Percentiles rank a stretch among this genome's conserved stretches.
Evolutionary conservation across 345 rosid genomes (phyloP).

Genomic region (Combretum micranthum): DNA sequence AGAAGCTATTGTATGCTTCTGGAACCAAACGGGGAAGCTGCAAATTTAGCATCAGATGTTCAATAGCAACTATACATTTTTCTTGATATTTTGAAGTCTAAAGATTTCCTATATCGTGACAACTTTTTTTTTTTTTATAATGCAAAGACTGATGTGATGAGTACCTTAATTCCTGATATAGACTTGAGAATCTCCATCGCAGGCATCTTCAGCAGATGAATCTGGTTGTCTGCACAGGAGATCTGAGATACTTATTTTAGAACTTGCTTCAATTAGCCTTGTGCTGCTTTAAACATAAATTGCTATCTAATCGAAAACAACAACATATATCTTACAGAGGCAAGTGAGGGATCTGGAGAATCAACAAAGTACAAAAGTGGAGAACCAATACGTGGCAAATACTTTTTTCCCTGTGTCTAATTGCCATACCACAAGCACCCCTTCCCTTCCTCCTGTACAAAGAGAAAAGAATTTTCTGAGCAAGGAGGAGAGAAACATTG

Average conservation of each 20-base stretch:
- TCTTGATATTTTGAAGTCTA: too few species aligned
- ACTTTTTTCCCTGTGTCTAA: constrained; percentile 92
- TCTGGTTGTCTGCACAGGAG: constrained; percentile 95
- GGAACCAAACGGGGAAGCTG: constrained; percentile 76
- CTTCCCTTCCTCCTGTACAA: constrained; percentile 87
- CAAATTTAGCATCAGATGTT: constrained; percentile 4
- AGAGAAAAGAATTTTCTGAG: constrained; percentile 4
- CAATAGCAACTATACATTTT: too few species aligned
- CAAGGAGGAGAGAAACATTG: too few species aligned
- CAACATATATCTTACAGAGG: constrained; percentile 53
- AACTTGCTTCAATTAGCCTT: constrained; percentile 3
- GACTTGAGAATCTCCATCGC: constrained; percentile 78
- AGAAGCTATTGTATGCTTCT: constrained; percentile 34
- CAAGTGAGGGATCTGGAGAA: constrained; percentile 80
- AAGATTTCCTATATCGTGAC: neutral
- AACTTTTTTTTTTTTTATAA: constrained; percentile 1
- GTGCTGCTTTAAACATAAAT: neutral
- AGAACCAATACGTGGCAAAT: constrained; percentile 87
- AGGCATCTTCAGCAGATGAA: constrained; percentile 84
- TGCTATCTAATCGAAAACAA: neutral
- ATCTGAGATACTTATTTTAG: constrained; percentile 48
- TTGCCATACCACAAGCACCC: constrained; percentile 98
- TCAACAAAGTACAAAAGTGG: constrained; percentile 63
- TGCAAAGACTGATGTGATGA: constrained; percentile 12
- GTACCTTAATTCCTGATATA: constrained; percentile 89